Evolutionary conservation across 1,284 basidiomycete genomes (phyloP), one percentile per base, ranked within the genome.

Genomic region (Mycena citricolor): DNA sequence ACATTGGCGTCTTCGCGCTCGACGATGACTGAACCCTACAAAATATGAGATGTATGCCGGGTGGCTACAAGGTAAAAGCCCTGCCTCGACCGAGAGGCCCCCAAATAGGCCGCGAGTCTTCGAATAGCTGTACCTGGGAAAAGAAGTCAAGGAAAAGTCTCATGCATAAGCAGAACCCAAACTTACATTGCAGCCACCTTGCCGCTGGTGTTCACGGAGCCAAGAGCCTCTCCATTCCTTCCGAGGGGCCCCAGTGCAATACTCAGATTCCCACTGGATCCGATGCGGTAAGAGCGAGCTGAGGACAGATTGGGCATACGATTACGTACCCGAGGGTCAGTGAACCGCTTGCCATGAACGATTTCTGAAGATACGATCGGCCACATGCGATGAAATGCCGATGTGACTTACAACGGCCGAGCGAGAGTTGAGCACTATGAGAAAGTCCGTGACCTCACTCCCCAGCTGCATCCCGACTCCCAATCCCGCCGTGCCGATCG

Each of bases 301-400:
- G 8, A 26, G 2, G 23, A n/a, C 7, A 25, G 11, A 21, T 19
- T 19, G 24, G 7, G 13, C 4, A 19, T 7, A n/a, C 17, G 8
- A 23, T 5, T 21, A 25, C 33, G 21, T 23, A 49, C 50, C 50
- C 94, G 5, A 98, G 70, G 10, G 90, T 97, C 33, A 99, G 64
- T 5, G 86, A 92, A 4, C 97, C 95, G 10, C 93, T 87, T 11
- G 91, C 79, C 95, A 98, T 99, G 68, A 99, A 99, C 1, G 86
- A 86, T 61, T 75, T 76, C 71, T 97, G 66, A 3, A 25, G 4
- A 70, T 67, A 80, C 84, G 52, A 81, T 76, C 50, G 76, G 84
- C 81, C 81, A 60, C 46, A 19, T 44, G 30, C 32, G 42, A 32
- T 40, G 24, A 31, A 34, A 26, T 51, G 45, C 59, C n/a, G 49